Percentiles rank a stretch among this genome's conserved stretches.
These are phyloP conservation scores for Ambrosiella cleistominuta DNA, from an alignment of 2,329 filamentous ascomycete species.

Conservation along the genomic window DNA sequence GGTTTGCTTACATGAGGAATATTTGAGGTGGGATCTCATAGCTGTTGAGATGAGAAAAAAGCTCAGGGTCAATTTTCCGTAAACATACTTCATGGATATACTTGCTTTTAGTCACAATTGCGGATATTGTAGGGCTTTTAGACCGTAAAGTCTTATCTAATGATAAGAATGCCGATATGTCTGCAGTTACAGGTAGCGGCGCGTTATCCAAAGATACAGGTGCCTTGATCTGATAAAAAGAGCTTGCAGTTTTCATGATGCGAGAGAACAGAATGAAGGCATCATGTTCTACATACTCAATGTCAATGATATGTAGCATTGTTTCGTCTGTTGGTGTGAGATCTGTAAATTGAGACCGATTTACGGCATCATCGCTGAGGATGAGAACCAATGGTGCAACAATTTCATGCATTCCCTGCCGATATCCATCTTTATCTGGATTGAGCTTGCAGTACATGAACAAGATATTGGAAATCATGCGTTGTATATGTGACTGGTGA, in stretches of 20 bases:
- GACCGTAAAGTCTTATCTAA: not conserved
- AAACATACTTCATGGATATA: slow-evolving; percentile 74
- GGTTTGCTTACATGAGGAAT: slow-evolving; percentile 55
- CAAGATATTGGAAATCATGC: slow-evolving; percentile 68
- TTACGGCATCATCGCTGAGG: slow-evolving; percentile 55
- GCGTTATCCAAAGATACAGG: not conserved
- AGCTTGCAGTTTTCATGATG: slow-evolving; percentile 73
- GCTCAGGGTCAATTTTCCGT: slow-evolving; percentile 61
- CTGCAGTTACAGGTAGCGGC: not conserved
- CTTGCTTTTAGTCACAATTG: slow-evolving; percentile 72
- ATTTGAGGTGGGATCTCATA: slow-evolving; percentile 92
- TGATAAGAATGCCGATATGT: not conserved
- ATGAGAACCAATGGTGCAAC: slow-evolving; percentile 79
- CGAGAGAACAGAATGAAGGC: slow-evolving; percentile 69
- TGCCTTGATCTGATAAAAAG: slow-evolving; percentile 57
- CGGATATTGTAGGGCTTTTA: slow-evolving; percentile 17
- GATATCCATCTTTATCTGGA: slow-evolving; percentile 67
- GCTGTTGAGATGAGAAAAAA: slow-evolving; percentile 60
- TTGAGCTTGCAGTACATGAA: slow-evolving; percentile 94
- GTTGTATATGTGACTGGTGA: slow-evolving; percentile 59
- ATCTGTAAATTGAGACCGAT: slow-evolving; percentile 15
- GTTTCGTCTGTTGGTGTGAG: slow-evolving; percentile 16
- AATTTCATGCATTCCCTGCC: slow-evolving; percentile 98
- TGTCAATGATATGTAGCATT: slow-evolving; percentile 52
- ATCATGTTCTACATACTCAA: slow-evolving; percentile 70